Base-by-base conservation (phyloP, 176 grass and related monocot species). In the Tillandsia fasciculata region DNA sequence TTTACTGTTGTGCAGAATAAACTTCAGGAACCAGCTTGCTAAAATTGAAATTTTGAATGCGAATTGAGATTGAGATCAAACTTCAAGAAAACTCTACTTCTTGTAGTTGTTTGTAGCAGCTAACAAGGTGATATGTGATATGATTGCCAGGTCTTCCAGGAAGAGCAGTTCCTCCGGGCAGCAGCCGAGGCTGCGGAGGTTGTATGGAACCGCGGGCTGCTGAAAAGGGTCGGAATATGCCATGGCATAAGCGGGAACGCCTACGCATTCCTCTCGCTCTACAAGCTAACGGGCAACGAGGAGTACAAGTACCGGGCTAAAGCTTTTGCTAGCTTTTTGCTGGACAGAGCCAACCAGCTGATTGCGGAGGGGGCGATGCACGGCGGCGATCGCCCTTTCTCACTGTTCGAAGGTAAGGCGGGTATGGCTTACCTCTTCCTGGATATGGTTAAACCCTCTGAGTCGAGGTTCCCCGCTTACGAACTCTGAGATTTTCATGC, bases 331-430 rank as follows among this genome's bases (percentile, higher is more conserved):
- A 85, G 81, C 63, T 92, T 87, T 81, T 79, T 96, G 47, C 83
- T 87, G 1, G 89, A 92, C 63, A 79, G 68, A 74, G 86, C 81
- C 74, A 70, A 84, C 53, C 51, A 79, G 11, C 56, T 96, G 70
- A 90, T 92, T n/a, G 65, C 81, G 1, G 71, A 96, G 6, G 93
- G 84, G 22, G 51, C 12, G 22, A 87, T 96, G 89, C 88, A 92
- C 78, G 65, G 88, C n/a, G 93, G 88, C 26, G 86, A 92, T 70
- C 83, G 79, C 24, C 86, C 89, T 23, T 92, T 87, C 77, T 96
- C 93, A 26, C 72, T 92, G 65, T 96, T 92, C 69, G 93, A 96
- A 83, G 93, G 93, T 53, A 84, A 87, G 65, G 93, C 83, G 66
- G 93, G 93, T 64, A 92, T 87, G 83, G 86, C 89, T 8, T 85